A percentile compares a stretch with the other conserved stretches of the same genome.
phyloP scores from a whole-genome alignment of 2,329 filamentous ascomycete genomes.

The Fusarium goolgardi region DNA sequence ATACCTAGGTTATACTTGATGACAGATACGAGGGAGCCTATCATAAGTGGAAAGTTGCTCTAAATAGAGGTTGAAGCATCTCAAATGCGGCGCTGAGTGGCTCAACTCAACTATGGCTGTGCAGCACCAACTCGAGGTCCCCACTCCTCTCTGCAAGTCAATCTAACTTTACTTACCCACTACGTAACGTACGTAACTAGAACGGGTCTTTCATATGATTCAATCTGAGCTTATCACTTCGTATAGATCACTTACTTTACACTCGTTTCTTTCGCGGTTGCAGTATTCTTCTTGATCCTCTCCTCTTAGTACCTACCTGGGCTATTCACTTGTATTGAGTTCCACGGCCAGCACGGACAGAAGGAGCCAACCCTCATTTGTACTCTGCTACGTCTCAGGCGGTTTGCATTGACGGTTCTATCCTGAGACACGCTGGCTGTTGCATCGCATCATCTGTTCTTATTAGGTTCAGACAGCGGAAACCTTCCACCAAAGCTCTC shows the following conservation, averaged over 20 bases:
- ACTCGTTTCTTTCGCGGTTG: constrained; percentile 26
- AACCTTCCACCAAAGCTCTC: constrained; percentile 27
- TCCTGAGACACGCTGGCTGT: constrained; percentile 45
- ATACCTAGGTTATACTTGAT: not conserved
- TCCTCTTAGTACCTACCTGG: not conserved
- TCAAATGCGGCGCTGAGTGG: constrained; percentile 23
- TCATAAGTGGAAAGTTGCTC: not conserved
- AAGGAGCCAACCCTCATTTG: constrained; percentile 8
- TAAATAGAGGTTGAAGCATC: not conserved
- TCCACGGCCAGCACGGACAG: not conserved
- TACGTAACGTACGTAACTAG: constrained; percentile 1
- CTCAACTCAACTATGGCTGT: constrained; percentile 15
- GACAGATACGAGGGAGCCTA: not conserved
- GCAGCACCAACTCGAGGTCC: not conserved
- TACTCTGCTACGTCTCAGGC: constrained; percentile 20
- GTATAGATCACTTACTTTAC: constrained; percentile 18
- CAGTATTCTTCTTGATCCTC: not conserved
- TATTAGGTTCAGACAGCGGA: constrained; percentile 7
- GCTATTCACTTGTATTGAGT: not conserved
- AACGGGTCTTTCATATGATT: constrained; percentile 30
- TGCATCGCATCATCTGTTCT: constrained; percentile 39
- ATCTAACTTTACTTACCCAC: not conserved
- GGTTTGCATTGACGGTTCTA: constrained; percentile 21
- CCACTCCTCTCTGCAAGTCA: constrained; percentile 34
- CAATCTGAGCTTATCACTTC: constrained; percentile 33